A percentile compares a stretch with the other conserved stretches of the same genome.
phyloP scores from a whole-genome alignment of 78 protist genomes.

The Guillardia theta region DNA sequence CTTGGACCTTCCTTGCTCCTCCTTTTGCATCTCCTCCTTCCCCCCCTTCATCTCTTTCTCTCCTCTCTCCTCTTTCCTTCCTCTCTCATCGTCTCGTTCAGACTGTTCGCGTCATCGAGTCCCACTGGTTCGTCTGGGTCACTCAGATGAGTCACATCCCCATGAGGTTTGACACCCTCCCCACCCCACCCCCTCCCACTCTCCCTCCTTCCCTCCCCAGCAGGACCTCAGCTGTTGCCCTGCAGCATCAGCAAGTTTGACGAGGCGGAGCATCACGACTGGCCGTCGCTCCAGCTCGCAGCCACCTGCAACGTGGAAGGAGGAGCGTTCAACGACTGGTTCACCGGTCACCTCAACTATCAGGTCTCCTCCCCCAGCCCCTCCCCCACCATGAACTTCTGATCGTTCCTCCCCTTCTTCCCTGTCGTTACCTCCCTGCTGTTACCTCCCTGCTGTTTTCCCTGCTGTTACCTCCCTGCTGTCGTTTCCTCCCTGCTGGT shows the following conservation, averaged over 20 bases:
- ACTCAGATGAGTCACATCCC: conserved; percentile 14
- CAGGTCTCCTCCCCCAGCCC: no score
- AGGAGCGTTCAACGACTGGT: not conserved
- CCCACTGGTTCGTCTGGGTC: conserved; percentile 39
- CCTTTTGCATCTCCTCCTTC: not conserved
- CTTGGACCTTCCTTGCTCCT: not conserved
- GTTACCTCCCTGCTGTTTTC: no score
- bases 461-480: not conserved
- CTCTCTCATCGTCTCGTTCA: not conserved
- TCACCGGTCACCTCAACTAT: conserved; percentile 21
- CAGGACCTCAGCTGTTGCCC: not conserved
- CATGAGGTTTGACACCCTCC: not conserved
- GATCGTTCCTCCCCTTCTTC: no score
- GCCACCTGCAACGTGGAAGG: conserved; percentile 36
- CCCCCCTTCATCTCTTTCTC: not conserved
- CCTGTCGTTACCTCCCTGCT: no score
- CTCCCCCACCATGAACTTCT: no score
- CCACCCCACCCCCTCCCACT: not conserved
- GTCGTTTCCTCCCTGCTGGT: no score
- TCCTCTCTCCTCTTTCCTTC: not conserved
- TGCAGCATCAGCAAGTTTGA: not conserved
- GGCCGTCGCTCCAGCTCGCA: not conserved
- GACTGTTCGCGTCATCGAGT: not conserved
- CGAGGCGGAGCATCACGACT: not conserved
- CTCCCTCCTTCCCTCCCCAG: not conserved